Percentiles rank a stretch among this genome's conserved stretches.
Evolutionary conservation across 176 grass and related monocot genomes (phyloP).

Genomic region (Carex scoparia): DNA sequence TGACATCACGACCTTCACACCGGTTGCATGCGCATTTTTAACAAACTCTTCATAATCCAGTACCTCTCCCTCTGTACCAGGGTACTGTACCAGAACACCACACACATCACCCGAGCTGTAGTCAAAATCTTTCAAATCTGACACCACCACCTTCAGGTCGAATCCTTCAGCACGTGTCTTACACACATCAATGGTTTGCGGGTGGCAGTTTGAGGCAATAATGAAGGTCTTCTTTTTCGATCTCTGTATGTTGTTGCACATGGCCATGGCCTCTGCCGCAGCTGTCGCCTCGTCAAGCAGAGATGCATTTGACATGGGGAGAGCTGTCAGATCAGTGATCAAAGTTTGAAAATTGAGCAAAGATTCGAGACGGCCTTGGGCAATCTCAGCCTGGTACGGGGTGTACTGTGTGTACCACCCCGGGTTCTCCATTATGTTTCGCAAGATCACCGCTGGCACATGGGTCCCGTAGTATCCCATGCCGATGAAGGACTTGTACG

Average conservation of each 20-base stretch:
- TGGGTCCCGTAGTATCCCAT: conserved; percentile 97
- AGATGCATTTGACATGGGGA: conserved; percentile 98
- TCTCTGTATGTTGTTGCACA: conserved; percentile 81
- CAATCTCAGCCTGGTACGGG: conserved; percentile 99
- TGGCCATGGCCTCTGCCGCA: conserved; percentile 97
- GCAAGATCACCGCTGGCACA: conserved; percentile 66
- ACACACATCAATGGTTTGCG: conserved; percentile 91
- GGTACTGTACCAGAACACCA: conserved; percentile 90
- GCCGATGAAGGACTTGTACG: conserved; percentile 89
- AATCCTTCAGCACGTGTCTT: conserved; percentile 74
- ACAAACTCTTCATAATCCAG: conserved; percentile 81
- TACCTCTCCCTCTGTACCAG: conserved; percentile 86
- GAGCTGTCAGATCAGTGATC: conserved; percentile 82
- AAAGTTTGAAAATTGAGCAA: conserved; percentile 96
- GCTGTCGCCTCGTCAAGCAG: conserved; percentile 99
- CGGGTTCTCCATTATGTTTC: conserved; percentile 99
- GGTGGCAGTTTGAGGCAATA: conserved; percentile 88
- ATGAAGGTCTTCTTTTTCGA: conserved; percentile 90
- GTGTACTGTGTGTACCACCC: conserved; percentile 99
- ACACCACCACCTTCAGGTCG: conserved; percentile 65
- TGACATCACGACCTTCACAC: conserved; percentile 95
- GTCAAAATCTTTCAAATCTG: conserved; percentile 70
- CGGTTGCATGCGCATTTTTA: conserved; percentile 70
- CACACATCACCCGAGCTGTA: conserved; percentile 82
- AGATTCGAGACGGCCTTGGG: conserved; percentile 93